These are phyloP conservation scores for Mercurialis annua DNA, from an alignment of 345 rosid genomes.

Conservation along the genomic window DNA sequence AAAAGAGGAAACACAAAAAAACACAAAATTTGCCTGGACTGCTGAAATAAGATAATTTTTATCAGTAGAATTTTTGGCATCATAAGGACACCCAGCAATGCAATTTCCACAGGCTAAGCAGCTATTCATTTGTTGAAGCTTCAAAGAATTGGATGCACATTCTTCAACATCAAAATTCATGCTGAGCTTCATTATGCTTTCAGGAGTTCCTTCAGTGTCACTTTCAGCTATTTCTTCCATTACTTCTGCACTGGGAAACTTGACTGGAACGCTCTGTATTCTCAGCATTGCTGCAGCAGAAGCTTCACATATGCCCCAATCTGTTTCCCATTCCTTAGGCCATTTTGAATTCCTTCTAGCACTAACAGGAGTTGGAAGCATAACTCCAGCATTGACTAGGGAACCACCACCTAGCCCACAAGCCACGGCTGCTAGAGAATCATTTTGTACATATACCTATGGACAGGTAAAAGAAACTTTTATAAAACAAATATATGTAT, in stretches of 20 bases:
- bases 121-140: constrained; percentile 18
- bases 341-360: constrained; percentile 36
- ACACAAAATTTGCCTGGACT: constrained; percentile 27
- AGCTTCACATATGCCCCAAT: constrained; percentile 38
- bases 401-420: constrained; percentile 49
- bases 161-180: constrained; percentile 32
- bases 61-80: constrained; percentile 45
- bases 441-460: constrained; percentile 32
- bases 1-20: constrained; percentile 1
- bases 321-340: constrained; percentile 43
- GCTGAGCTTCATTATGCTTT: constrained; percentile 31
- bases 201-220: constrained; percentile 25
- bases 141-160: constrained; percentile 11
- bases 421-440: constrained; percentile 38
- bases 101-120: constrained; percentile 50
- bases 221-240: constrained; percentile 26
- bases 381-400: constrained; percentile 38
- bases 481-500: no score
- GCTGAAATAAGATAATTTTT: constrained; percentile 36
- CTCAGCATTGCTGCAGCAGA: constrained; percentile 40
- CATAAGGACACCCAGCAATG: constrained; percentile 44
- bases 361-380: constrained; percentile 36
- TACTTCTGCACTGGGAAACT: constrained; percentile 35
- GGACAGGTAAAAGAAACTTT: no score
- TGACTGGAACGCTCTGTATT: constrained; percentile 28